Base-by-base conservation (phyloP, 1,139 yeast genomes). In the Pichia kudriavzevii region DNA sequence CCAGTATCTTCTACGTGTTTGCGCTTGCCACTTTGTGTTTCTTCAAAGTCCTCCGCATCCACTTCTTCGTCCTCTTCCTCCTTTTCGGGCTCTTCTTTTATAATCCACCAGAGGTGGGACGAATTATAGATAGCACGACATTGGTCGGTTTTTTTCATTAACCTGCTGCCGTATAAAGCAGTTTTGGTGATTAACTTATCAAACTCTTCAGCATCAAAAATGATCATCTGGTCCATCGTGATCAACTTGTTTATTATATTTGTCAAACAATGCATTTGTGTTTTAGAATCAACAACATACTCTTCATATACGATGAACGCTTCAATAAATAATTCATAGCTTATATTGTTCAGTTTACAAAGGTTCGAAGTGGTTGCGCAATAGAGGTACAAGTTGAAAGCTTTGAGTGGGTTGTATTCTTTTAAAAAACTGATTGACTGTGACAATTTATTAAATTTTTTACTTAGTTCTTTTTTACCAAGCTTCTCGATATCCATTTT, bases 41-140 rank as follows among this genome's bases (percentile, higher is more conserved):
- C 28, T 4, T 21, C 30, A 12, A 26, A 22, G 6, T 28, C 27
- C 36, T 58, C 56, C 21, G 34, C 40, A 4, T 34, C 40, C 8
- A 26, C 23, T 22, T 34, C 38, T 6, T 28, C 38, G n/a, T 33
- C 28, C 4, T 24, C 35, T 3, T 22, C 31, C 14, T 28, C 43
- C 12, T 30, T 32, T 4, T 47, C 52, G 22, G 44, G 53, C 22
- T 44, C 43, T 28, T 53, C 58, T 46, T 81, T 88, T 15, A 79
- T 70, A 57, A 93, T 82, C 94, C 95, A 87, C 95, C 96, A 91
- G 35, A 91, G 63, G 58, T 91, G 96, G 3, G 95, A 79, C 35
- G 95, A 88, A 36, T 75, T 61, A 52, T 82, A 84, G 6, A 91
- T 94, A 0, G 95, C 79, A 16, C 96, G 74, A 55, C 97, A 88